phyloP scores from a whole-genome alignment of 345 rosid species.

The Eutrema yunnanense region DNA sequence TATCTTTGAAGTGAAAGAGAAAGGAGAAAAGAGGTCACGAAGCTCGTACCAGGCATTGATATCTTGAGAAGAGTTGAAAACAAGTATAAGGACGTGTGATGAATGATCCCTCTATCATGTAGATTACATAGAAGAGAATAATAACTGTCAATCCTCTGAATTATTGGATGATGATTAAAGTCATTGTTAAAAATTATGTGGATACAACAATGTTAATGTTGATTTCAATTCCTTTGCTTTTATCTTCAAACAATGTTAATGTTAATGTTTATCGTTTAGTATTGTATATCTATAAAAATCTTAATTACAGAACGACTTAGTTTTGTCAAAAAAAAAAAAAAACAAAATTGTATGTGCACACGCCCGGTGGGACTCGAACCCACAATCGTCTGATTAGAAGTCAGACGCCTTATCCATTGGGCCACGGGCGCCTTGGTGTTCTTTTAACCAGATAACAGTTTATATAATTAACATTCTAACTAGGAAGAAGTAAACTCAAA shows the following conservation, averaged over 20 bases:
- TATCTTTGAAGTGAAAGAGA: background rate
- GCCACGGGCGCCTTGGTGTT: conserved; percentile 42
- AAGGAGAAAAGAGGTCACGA: background rate
- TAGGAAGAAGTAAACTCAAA: too few species aligned
- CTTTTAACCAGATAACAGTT: accelerated
- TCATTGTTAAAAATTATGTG: conserved; percentile 1
- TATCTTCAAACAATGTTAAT: too few species aligned
- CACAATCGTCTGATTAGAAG: conserved; percentile 90
- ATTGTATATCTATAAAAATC: too few species aligned
- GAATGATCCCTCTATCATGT: conserved; percentile 11
- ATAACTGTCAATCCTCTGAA: conserved; percentile 1
- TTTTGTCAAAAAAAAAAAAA: background rate
- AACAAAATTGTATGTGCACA: conserved; percentile 8
- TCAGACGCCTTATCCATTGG: conserved; percentile 87
- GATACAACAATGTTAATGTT: conserved; percentile 2
- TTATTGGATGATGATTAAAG: background rate
- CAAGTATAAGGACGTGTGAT: conserved; percentile 4
- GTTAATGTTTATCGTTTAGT: background rate
- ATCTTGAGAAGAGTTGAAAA: background rate
- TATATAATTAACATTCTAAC: too few species aligned
- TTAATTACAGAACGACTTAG: too few species aligned
- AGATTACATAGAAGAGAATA: conserved; percentile 20
- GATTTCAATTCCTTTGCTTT: background rate
- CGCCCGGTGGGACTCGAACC: conserved; percentile 81
- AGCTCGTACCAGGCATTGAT: background rate